Evolutionary conservation across 768 basidiomycete species (phyloP).

Genomic region (Podaxis mareebaensis): DNA sequence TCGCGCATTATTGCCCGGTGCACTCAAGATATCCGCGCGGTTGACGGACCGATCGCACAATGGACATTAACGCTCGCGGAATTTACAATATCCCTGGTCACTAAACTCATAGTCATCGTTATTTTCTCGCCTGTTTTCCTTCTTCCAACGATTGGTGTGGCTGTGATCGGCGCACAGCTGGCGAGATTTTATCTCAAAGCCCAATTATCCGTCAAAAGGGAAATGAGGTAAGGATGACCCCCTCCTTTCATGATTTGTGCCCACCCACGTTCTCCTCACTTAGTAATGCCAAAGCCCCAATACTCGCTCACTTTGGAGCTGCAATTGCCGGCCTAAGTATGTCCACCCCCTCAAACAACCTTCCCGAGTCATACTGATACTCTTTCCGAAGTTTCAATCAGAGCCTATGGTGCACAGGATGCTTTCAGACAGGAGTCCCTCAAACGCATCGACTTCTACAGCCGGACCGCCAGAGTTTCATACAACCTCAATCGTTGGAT

Average conservation of each 20-base stretch:
- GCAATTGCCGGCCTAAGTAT: conserved; percentile 56
- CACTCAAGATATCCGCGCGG: conserved; percentile 64
- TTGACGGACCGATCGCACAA: conserved; percentile 47
- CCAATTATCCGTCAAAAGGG: conserved; percentile 49
- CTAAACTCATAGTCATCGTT: conserved; percentile 44
- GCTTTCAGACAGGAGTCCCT: conserved; percentile 48
- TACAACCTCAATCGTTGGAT: conserved; percentile 54
- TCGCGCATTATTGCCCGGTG: conserved; percentile 63
- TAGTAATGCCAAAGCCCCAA: conserved; percentile 32
- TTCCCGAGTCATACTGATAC: not conserved
- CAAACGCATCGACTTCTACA: conserved; percentile 55
- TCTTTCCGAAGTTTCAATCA: conserved; percentile 46
- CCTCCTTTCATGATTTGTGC: conserved; percentile 24
- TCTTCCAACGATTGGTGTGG: conserved; percentile 42
- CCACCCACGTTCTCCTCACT: not conserved
- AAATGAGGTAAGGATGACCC: conserved; percentile 40
- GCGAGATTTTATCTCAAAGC: conserved; percentile 46
- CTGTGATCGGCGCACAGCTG: conserved; percentile 41
- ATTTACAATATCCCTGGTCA: conserved; percentile 35
- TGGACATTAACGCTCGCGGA: conserved; percentile 29
- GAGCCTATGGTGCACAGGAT: conserved; percentile 65
- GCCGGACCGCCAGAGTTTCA: conserved; percentile 44
- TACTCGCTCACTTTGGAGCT: conserved; percentile 46
- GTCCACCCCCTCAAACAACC: conserved; percentile 13
- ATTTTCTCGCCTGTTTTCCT: conserved; percentile 46